phyloP scores from a whole-genome alignment of 805 yeast species.

The Monosporozyma siamensis region DNA sequence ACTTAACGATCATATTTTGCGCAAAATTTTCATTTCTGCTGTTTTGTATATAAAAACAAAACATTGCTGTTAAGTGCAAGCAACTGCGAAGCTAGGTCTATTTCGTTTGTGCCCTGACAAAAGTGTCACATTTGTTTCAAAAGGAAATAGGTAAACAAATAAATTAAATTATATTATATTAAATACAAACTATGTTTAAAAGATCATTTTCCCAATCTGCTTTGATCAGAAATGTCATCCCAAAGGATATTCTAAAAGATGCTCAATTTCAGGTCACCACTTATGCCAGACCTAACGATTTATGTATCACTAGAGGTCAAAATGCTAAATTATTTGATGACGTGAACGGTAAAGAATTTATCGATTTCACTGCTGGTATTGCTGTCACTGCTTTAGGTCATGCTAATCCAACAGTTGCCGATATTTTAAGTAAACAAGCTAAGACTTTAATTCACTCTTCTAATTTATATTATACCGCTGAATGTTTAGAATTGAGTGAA shows the following conservation, averaged over 20 bases:
- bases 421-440: slow-evolving; percentile 66
- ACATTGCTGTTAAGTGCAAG: slow-evolving; percentile 14
- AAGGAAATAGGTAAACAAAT: not conserved
- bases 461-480: slow-evolving; percentile 74
- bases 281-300: slow-evolving; percentile 60
- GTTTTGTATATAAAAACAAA: not conserved
- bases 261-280: slow-evolving; percentile 50
- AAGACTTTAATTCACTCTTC: slow-evolving; percentile 70
- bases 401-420: slow-evolving; percentile 61
- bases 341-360: slow-evolving; percentile 60
- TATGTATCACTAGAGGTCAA: slow-evolving; percentile 70
- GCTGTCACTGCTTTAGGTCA: slow-evolving; percentile 97
- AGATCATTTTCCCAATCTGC: slow-evolving; percentile 13
- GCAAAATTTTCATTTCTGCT: not conserved
- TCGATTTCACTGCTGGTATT: slow-evolving; percentile 92
- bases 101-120: not conserved
- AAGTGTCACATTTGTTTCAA: slow-evolving; percentile 1
- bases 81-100: slow-evolving; percentile 9
- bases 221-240: slow-evolving; percentile 7
- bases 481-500: slow-evolving; percentile 71
- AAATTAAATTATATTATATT: too few species aligned
- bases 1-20: slow-evolving; percentile 8
- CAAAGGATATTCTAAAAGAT: slow-evolving; percentile 6
- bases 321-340: slow-evolving; percentile 75
- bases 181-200: slow-evolving; percentile 11